Base-by-base conservation (phyloP, 1,284 basidiomycete species). In the Ganoderma meredithae region DNA sequence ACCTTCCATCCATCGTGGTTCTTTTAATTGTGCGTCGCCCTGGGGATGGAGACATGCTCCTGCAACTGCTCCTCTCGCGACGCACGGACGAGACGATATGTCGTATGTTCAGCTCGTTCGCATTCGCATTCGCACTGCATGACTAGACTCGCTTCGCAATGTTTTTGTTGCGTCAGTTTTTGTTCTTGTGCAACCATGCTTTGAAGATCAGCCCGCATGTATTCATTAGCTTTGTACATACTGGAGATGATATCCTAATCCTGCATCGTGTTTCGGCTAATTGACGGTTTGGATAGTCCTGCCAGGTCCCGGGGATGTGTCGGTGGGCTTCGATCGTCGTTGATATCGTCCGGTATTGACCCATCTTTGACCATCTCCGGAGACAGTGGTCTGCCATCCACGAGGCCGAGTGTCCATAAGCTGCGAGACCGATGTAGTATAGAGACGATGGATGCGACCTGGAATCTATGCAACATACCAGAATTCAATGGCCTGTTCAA, bases 241-340 rank as follows among this genome's bases (percentile, higher is more conserved):
- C 47, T 22, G 22, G 22, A 25, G 47, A 52, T 52, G 47, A 52
- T 52, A 52, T 52, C 47, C 47, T 52, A 52, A 52, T 52, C 22
- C 13, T 52, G 47, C 47, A 27, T 25, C 47, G 47, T 6, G 47
- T 52, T 13, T 6, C 22, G 22, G 10, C 3, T 12, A 25, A 52
- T 13, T 25, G 22, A n/a, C 43, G 17, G 13, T 10, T 43, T 10
- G 13, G 41, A 43, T 15, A 17, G 13, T 43, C 13, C 17, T 43
- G 36, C 13, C 40, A 41, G 15, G 40, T 43, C 41, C 12, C 1
- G 9, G 40, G 33, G 33, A 36, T 36, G 33, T 36, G 33, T 36
- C n/a, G n/a, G n/a, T n/a, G n/a, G n/a, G n/a, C n/a, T n/a, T n/a
- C n/a, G n/a, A n/a, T n/a, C n/a, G n/a, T n/a, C n/a, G n/a, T n/a